Conservation (phyloP, 176 grass and related monocot species). For the Chrysopogon serrulatus region DNA sequence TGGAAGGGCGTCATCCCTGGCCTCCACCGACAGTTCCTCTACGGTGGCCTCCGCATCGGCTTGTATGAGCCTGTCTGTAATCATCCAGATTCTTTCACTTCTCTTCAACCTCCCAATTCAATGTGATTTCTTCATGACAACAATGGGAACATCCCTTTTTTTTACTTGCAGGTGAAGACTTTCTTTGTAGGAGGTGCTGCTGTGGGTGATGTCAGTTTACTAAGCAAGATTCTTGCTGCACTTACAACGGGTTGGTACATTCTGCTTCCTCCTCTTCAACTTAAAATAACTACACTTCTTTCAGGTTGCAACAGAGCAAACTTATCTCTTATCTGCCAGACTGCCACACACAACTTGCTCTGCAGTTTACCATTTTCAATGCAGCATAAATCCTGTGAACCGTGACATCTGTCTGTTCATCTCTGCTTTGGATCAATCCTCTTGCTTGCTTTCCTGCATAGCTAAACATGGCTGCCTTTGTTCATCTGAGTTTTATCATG, state of each 20-base stretch:
- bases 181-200: conserved; percentile 47
- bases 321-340: neutral
- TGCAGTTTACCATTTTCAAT: neutral
- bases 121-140: neutral
- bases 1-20: conserved; percentile 88
- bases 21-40: conserved; percentile 79
- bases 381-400: neutral
- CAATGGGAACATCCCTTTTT: neutral
- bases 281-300: neutral
- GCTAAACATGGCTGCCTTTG: neutral
- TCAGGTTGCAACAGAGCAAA: neutral
- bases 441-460: neutral
- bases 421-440: neutral
- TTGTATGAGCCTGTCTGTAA: conserved; percentile 84
- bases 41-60: conserved; percentile 79
- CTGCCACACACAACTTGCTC: neutral
- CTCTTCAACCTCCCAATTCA: neutral
- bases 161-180: conserved; percentile 51
- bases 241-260: conserved; percentile 67
- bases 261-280: neutral
- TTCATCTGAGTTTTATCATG: neutral
- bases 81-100: neutral
- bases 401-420: neutral
- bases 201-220: conserved; percentile 46
- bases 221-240: conserved; percentile 74